Evolutionary conservation across 2,329 filamentous ascomycete species (phyloP), one percentile per base, ranked within the genome.

Genomic region (Davidsoniella virescens): DNA sequence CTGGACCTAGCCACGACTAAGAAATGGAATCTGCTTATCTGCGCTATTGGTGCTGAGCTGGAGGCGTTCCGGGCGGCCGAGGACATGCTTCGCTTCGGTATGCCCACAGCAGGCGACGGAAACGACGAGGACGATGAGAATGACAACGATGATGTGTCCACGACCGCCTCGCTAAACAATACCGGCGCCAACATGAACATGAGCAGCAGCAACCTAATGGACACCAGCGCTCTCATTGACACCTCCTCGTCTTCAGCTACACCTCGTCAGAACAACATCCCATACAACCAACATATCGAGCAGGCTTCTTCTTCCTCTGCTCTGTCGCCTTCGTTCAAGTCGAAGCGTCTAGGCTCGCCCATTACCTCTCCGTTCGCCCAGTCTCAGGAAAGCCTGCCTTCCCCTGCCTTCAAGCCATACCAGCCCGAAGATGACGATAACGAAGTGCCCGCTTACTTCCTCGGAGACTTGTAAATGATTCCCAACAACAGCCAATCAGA

Each of bases 1-100:
- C 58, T 79, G 23, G 64, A 68, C 1, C 59, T 71, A 2, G 80
- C 80, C 0, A 75, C 83, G 54, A 65, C 69, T 1, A 74, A 74
- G 51, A 70, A 72, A 14, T 90, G 84, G 84, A 87, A 82, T 51
- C 65, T 88, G 14, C 68, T 90, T 16, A 78, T 87, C 4, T 84
- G 77, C 47, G 83, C 82, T 9, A 78, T 90, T 33, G 82, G 83
- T 0, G 84, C 84, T 0, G 84, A 86, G 60, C 59, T 84, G 1
- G 78, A 82, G 52, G 80, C 80, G 2, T 79, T 84, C 54, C 66
- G 65, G 29, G 73, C 80, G 57, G 79, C 78, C 1, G 70, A 72
- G 56, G 62, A 67, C 2, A 67, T 85, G 40, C 64, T 85, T n/a
- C 60, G 58, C 6, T 60, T 59, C 5, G 63, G 63, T 4, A 57